These are phyloP conservation scores for Metschnikowia rubicola DNA, from an alignment of 805 yeast genomes.

Conservation along the genomic window DNA sequence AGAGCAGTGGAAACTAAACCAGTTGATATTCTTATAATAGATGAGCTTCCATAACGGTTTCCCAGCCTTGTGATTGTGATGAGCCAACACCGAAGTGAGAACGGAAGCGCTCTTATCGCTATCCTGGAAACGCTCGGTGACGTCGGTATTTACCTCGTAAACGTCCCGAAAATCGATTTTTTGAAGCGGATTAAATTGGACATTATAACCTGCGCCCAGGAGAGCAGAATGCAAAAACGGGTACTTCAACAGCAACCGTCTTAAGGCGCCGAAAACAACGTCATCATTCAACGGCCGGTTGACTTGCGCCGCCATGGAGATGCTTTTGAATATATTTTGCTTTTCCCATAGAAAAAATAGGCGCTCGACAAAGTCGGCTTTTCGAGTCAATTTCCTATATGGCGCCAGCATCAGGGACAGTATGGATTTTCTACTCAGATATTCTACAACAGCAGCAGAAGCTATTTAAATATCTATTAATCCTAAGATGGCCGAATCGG, in stretches of 20 bases:
- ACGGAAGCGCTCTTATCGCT: background rate
- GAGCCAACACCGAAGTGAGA: background rate
- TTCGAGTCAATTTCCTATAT: slow-evolving; percentile 5
- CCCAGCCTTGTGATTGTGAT: background rate
- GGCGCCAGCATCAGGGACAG: background rate
- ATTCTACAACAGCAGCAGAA: no score
- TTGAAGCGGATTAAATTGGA: slow-evolving; percentile 6
- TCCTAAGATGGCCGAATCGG: no score
- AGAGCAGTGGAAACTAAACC: slow-evolving; percentile 9
- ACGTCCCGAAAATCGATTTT: slow-evolving; percentile 6
- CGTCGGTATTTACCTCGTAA: background rate
- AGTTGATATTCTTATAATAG: slow-evolving; percentile 4
- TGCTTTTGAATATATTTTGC: slow-evolving; percentile 4
- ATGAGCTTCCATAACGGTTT: slow-evolving; percentile 8
- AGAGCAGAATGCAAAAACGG: slow-evolving; percentile 9
- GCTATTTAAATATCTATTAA: no score
- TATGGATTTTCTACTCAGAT: no score
- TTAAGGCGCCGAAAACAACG: slow-evolving; percentile 5
- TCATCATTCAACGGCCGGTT: slow-evolving; percentile 2
- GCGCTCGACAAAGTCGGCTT: slow-evolving; percentile 5
- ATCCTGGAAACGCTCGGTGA: background rate
- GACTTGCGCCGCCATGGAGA: slow-evolving; percentile 7
- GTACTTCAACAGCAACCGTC: slow-evolving; percentile 9
- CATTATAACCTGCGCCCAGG: slow-evolving; percentile 4
- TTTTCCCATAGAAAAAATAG: slow-evolving; percentile 6